phyloP scores from a whole-genome alignment of 192 early-diverging fungal genomes.

The Backusella luteola region DNA sequence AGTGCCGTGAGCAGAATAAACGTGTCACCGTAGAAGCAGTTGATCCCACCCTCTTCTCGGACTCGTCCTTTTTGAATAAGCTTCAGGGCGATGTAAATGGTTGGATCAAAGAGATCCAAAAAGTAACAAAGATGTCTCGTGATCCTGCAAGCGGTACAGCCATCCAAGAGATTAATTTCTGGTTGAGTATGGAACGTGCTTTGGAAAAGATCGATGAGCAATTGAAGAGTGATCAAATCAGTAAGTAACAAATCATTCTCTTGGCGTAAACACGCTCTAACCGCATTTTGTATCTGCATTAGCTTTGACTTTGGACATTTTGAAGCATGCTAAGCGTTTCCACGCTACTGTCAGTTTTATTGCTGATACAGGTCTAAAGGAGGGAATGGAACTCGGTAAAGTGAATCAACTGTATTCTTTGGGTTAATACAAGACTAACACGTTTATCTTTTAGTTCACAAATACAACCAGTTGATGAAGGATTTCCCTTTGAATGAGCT shows the following conservation, averaged over 20 bases:
- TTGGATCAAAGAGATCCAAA: slow-evolving; percentile 99
- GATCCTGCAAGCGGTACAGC: slow-evolving; percentile 92
- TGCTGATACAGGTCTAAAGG: slow-evolving; percentile 97
- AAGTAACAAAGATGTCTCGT: slow-evolving; percentile 92
- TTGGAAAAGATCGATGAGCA: slow-evolving; percentile 93
- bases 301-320: slow-evolving; percentile 88
- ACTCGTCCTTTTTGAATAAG: slow-evolving; percentile 90
- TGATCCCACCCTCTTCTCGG: slow-evolving; percentile 64
- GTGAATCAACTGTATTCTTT: background rate
- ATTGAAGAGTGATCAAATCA: slow-evolving; percentile 86
- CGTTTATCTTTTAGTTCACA: slow-evolving; percentile 54
- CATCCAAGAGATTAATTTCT: slow-evolving; percentile 99
- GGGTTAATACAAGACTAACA: background rate
- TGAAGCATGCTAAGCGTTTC: slow-evolving; percentile 97
- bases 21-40: slow-evolving; percentile 77
- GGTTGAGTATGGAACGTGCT: slow-evolving; percentile 95
- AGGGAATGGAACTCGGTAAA: slow-evolving; percentile 78
- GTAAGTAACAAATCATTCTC: slow-evolving; percentile 28
- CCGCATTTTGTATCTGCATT: background rate
- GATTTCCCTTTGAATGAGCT: slow-evolving; percentile 98
- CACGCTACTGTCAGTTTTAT: slow-evolving; percentile 97
- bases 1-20: slow-evolving; percentile 61
- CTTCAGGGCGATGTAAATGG: slow-evolving; percentile 95
- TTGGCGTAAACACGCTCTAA: background rate
- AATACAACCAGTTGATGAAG: slow-evolving; percentile 98